Conservation (phyloP, 192 early-diverging fungal species). For the Rhizophagus sp. region DNA sequence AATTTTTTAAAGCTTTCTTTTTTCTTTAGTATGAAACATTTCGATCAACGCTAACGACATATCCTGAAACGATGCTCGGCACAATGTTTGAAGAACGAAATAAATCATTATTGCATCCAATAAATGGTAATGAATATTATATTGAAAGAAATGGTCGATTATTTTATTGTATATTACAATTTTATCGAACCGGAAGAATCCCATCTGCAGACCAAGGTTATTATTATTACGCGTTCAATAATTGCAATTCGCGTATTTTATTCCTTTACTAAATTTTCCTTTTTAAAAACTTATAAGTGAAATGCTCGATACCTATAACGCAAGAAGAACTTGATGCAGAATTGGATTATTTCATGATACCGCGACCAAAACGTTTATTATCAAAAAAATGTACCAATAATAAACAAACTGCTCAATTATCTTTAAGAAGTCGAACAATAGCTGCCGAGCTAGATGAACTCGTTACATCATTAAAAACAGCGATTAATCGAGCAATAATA, state of each 20-base stretch:
- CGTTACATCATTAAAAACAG: neutral
- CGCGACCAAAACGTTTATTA: neutral
- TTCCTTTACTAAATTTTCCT: neutral
- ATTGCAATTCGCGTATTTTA: neutral
- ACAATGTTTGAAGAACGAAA: constrained; percentile 25
- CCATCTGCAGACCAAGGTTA: constrained; percentile 16
- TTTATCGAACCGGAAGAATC: constrained; percentile 22
- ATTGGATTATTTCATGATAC: constrained; percentile 28
- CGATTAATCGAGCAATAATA: neutral
- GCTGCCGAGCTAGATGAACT: constrained; percentile 1
- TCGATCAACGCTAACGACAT: constrained; percentile 8
- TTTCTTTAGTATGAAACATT: constrained; percentile 23
- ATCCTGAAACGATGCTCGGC: constrained; percentile 25
- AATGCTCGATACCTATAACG: constrained; percentile 5
- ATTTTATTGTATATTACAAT: constrained; percentile 22
- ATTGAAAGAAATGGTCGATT: constrained; percentile 20
- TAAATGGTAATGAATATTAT: constrained; percentile 11
- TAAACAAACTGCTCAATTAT: neutral
- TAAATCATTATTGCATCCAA: constrained; percentile 1
- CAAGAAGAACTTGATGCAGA: constrained; percentile 23
- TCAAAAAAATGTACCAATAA: neutral
- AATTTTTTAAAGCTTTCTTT: neutral
- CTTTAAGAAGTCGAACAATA: constrained; percentile 9
- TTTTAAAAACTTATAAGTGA: neutral
- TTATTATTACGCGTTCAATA: neutral